Base-by-base conservation (phyloP, 2,329 filamentous ascomycete species). In the Gyromitra esculenta region DNA sequence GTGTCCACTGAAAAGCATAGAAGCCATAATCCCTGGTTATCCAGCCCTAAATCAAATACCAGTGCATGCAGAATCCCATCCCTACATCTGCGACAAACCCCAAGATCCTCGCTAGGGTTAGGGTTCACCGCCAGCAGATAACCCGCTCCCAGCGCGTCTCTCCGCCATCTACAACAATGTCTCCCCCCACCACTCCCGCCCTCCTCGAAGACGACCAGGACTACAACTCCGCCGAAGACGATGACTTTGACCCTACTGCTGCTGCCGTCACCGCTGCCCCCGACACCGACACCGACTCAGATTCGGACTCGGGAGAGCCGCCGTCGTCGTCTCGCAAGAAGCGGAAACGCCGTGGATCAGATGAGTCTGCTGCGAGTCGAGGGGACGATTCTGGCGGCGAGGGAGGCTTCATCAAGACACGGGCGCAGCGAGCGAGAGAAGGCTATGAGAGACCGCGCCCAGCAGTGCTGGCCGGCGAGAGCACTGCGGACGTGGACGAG, bases 201-300 rank as follows among this genome's bases (percentile, higher is more conserved):
- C 39, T 65, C 48, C 43, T 69, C 48, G 50, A 69, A 54, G 71
- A 81, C 82, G 86, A 88, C 41, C 87, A 88, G 75, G 85, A 88
- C 75, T 92, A 92, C 80, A 88, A 86, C 15, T 92, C 91, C 1
- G 90, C 90, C 2, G 89, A 92, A 79, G 91, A 93, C 82, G 91
- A 91, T 8, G 91, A 93, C 81, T 93, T 93, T 77, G 87, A 89
- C 31, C 88, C 88, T n/a, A 89, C 89, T 59, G 85, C 85, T 18
- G 86, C 81, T 37, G 81, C 83, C 48, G 82, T 81, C 13, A 81
- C 25, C 31, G 67, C 86, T 6, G 83, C 82, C 63, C 81, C 82
- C 25, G 84, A 84, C 65, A 81, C 82, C 50, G 84, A 65, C 43
- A 81, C 82, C 50, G 84, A 65, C 43, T 60, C 71, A 0, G 60